Base-by-base conservation (phyloP, 2,329 filamentous ascomycete species). In the Colletotrichum agaves region DNA sequence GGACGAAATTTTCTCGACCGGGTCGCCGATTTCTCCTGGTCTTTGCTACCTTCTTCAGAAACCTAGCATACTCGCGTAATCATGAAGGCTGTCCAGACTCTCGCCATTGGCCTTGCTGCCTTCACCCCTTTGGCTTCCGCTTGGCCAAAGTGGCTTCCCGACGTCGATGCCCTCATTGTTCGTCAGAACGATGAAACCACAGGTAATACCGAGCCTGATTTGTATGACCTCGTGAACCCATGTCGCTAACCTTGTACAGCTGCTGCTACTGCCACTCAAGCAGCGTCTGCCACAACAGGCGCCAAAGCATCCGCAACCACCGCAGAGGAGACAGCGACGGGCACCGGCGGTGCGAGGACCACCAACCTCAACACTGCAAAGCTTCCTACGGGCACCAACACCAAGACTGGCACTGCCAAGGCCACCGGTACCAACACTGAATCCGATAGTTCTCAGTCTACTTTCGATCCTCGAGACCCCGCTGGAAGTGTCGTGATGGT, bases 101-200 rank as follows among this genome's bases (percentile, higher is more conserved):
- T 75, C 65, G 71, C 70, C 68, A 60, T 70, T 39, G 64, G 46
- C 67, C 61, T 71, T 50, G 69, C 70, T 21, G 70, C 62, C 62
- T 64, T 67, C 47, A 61, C 67, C 17, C 80, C 83, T 15, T 71
- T 86, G 21, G 82, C 82, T n/a, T 81, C 85, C 61, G 86, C 83
- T 63, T 89, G 87, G 87, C 84, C 87, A 19, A 78, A 76, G 69
- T 88, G 84, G 83, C 77, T 89, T 41, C 86, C 87, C 17, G 81
- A 85, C 12, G 53, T 83, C 39, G 83, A 88, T 70, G 74, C 83
- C 13, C 74, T 90, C 39, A 78, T 89, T 44, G 86, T 85, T 56
- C 82, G 85, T 67, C 80, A 81, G 69, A 79, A 85, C 69, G 76
- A 78, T 49, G 75, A 71, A 71, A 71, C 61, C 33, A 55, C 71